These are phyloP conservation scores for Tetragonia tetragonoides DNA, from an alignment of 148 eudicot species.

Conservation along the genomic window DNA sequence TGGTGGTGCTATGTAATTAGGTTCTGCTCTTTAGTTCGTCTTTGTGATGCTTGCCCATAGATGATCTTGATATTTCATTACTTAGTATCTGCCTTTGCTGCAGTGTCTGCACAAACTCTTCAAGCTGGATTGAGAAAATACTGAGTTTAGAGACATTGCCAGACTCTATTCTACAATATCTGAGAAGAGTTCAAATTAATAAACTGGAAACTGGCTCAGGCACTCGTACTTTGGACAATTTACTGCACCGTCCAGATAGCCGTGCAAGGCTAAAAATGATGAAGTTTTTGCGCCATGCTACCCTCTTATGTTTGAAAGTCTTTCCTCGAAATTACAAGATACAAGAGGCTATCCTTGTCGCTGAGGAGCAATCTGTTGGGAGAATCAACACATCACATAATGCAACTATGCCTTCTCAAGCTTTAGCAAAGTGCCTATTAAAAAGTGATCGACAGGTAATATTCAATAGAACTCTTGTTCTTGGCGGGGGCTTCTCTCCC, in stretches of 20 bases:
- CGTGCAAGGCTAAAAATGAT: constrained; percentile 49
- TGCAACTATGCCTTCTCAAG: constrained; percentile 69
- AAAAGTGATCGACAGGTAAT: constrained; percentile 90
- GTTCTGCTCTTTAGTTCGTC: background rate
- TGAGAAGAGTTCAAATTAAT: constrained; percentile 40
- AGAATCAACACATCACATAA: constrained; percentile 37
- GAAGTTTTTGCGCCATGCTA: constrained; percentile 78
- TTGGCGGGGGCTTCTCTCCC: background rate
- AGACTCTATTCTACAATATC: constrained; percentile 43
- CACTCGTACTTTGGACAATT: constrained; percentile 44
- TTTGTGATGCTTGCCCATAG: background rate
- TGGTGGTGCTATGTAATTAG: background rate
- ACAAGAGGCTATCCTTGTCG: constrained; percentile 75
- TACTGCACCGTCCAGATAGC: constrained; percentile 42
- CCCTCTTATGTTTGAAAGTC: constrained; percentile 54
- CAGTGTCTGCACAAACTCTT: constrained; percentile 81
- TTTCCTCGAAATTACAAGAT: constrained; percentile 72
- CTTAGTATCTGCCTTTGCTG: constrained; percentile 10
- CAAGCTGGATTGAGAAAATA: constrained; percentile 69
- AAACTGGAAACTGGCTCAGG: constrained; percentile 31
- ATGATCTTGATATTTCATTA: background rate
- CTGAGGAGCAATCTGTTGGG: constrained; percentile 68
- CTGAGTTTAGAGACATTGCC: constrained; percentile 56
- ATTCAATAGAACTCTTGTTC: background rate
- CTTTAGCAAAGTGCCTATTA: constrained; percentile 78